Evolutionary conservation across 345 rosid genomes (phyloP).

Genomic region (Citrus maxima): DNA sequence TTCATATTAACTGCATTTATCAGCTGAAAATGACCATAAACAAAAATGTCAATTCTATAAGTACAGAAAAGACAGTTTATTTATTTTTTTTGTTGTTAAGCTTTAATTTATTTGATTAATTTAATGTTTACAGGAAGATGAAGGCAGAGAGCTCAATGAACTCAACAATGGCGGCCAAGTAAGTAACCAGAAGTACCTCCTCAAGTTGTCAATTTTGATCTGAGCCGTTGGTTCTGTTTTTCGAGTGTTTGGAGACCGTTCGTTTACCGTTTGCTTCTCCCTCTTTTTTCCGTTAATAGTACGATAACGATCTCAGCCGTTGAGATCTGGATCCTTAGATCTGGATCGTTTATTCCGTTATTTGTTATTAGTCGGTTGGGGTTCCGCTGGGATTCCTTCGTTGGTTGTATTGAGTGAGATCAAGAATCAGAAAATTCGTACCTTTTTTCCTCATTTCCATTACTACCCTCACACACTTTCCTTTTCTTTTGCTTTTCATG

Average conservation of each 20-base stretch:
- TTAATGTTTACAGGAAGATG: slow-evolving; percentile 37
- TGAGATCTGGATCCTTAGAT: slow-evolving; percentile 57
- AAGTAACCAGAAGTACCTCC: slow-evolving; percentile 5
- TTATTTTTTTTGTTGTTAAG: background rate
- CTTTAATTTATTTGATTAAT: background rate
- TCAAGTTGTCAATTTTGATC: slow-evolving; percentile 17
- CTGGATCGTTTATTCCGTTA: slow-evolving; percentile 51
- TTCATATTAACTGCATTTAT: slow-evolving; percentile 11
- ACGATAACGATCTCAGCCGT: slow-evolving; percentile 32
- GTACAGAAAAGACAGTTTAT: background rate
- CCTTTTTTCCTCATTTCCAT: background rate
- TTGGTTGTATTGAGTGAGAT: background rate
- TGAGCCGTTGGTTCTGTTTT: slow-evolving; percentile 33
- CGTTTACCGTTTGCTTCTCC: slow-evolving; percentile 5
- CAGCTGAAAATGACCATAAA: background rate
- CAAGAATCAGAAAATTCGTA: background rate
- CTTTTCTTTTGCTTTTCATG: background rate
- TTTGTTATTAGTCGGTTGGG: background rate
- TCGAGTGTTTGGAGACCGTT: slow-evolving; percentile 12
- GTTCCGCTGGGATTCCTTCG: slow-evolving; percentile 22
- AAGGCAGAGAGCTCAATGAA: slow-evolving; percentile 54
- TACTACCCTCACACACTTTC: slow-evolving; percentile 2
- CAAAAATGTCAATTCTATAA: background rate
- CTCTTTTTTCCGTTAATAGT: background rate
- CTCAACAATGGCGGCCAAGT: slow-evolving; percentile 72